Conservation (phyloP, 163 green algal genomes). For the Chlamydomonas reinhardtii region DNA sequence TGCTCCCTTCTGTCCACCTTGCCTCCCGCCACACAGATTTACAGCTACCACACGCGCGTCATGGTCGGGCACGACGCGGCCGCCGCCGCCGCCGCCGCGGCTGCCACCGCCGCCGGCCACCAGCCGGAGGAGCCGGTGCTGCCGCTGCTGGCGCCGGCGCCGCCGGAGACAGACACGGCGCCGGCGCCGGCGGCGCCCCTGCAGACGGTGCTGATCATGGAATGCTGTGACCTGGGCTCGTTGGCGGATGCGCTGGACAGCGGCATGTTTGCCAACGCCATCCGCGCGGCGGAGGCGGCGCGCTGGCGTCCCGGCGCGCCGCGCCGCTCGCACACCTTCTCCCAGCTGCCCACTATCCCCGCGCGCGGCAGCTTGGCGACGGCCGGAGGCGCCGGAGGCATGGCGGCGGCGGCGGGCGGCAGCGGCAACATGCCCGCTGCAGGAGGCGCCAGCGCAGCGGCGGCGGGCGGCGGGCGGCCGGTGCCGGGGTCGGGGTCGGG, state of each 20-base stretch:
- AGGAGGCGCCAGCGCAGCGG: too few relatives aligned
- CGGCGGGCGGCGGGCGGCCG: too few relatives aligned
- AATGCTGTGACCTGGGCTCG: slow-evolving; percentile 37
- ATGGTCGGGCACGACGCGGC: background rate
- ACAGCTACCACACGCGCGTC: background rate
- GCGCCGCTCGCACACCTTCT: slow-evolving; percentile 18
- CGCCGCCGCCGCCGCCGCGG: background rate
- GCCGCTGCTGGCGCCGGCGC: background rate
- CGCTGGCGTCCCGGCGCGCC: slow-evolving; percentile 1
- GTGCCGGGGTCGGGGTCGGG: too few relatives aligned
- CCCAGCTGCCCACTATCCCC: background rate
- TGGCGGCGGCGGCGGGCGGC: too few relatives aligned
- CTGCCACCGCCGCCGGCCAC: background rate
- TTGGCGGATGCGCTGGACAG: slow-evolving; percentile 31
- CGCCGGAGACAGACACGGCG: background rate
- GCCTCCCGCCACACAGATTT: background rate
- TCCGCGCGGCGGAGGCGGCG: background rate
- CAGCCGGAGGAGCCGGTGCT: background rate
- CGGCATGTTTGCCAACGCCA: background rate
- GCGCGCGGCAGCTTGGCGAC: background rate
- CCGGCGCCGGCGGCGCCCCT: background rate
- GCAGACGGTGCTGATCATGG: background rate
- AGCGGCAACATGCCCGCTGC: too few relatives aligned
- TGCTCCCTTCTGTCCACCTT: too few relatives aligned
- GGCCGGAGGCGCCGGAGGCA: too few relatives aligned